phyloP scores from a whole-genome alignment of 495 filamentous ascomycete species.

The Penicillium lagena region DNA sequence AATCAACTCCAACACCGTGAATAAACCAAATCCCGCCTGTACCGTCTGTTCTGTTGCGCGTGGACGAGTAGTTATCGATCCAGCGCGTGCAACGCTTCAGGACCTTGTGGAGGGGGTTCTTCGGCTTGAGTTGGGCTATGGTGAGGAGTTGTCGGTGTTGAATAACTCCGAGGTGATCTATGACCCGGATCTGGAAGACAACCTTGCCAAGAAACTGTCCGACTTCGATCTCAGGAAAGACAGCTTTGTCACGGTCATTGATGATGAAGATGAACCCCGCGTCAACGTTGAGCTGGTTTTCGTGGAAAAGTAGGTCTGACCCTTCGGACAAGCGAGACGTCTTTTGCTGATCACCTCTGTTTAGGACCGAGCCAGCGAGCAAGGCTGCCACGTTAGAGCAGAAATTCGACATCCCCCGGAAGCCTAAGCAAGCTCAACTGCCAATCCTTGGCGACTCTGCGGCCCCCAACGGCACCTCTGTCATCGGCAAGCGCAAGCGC shows the following conservation, averaged over 20 bases:
- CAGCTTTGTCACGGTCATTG: slow-evolving; percentile 75
- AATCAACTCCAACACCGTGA: slow-evolving; percentile 68
- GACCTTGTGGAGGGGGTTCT: slow-evolving; percentile 76
- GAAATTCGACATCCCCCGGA: slow-evolving; percentile 44
- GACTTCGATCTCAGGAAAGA: slow-evolving; percentile 70
- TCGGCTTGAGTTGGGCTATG: slow-evolving; percentile 65
- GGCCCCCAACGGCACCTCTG: slow-evolving; percentile 14
- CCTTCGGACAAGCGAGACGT: no score
- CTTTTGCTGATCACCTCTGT: slow-evolving; percentile 5
- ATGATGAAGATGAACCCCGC: slow-evolving; percentile 75
- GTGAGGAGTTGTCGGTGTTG: slow-evolving; percentile 72
- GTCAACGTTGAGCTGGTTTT: slow-evolving; percentile 74
- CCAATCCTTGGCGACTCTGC: slow-evolving; percentile 7
- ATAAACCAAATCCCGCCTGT: slow-evolving; percentile 73
- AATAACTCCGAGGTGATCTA: slow-evolving; percentile 72
- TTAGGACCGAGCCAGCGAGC: slow-evolving; percentile 19
- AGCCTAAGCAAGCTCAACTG: slow-evolving; percentile 29
- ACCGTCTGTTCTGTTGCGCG: slow-evolving; percentile 73
- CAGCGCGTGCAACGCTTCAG: slow-evolving; percentile 68
- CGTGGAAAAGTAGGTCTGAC: slow-evolving; percentile 30
- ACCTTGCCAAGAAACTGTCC: slow-evolving; percentile 67
- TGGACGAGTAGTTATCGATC: slow-evolving; percentile 58
- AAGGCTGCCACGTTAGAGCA: slow-evolving; percentile 39
- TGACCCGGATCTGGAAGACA: slow-evolving; percentile 83
- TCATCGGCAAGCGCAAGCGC: slow-evolving; percentile 37